phyloP scores from a whole-genome alignment of 2,329 filamentous ascomycete genomes.

The Raffaelea ambrosiae region DNA sequence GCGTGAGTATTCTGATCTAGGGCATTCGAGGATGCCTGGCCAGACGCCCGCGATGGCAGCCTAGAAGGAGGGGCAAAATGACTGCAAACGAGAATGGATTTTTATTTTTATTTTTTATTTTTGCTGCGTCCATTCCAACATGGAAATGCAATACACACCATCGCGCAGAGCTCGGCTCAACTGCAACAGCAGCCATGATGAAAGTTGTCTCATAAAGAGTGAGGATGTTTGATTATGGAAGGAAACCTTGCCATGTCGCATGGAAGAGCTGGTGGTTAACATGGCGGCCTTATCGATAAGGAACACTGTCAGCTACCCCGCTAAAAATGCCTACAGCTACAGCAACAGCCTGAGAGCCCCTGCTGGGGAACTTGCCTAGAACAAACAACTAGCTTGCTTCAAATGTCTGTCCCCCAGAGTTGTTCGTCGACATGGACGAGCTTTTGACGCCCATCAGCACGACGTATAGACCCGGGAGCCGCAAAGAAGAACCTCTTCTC shows the following conservation, averaged over 20 bases:
- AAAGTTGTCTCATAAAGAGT: too few relatives aligned
- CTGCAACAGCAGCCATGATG: slow-evolving; percentile 5
- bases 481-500: slow-evolving; percentile 27
- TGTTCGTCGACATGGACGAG: slow-evolving; percentile 39
- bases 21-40: not conserved
- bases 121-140: too few relatives aligned
- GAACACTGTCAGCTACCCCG: too few relatives aligned
- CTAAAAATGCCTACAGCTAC: too few relatives aligned
- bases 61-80: too few relatives aligned
- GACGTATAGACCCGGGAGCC: slow-evolving; percentile 32
- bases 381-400: too few relatives aligned
- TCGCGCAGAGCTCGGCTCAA: slow-evolving; percentile 2
- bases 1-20: slow-evolving; percentile 1
- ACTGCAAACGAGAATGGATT: too few relatives aligned
- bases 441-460: slow-evolving; percentile 47
- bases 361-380: not conserved
- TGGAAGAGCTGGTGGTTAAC: not conserved
- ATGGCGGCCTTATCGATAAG: not conserved
- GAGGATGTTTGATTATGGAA: not conserved
- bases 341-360: too few relatives aligned
- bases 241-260: not conserved
- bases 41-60: too few relatives aligned
- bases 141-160: slow-evolving; percentile 11
- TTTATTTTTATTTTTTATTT: too few relatives aligned
- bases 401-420: not conserved